Percentiles rank a stretch among this genome's conserved stretches.
Evolutionary conservation across 2,329 filamentous ascomycete species (phyloP).

Genomic region (Gaeumannomyces sp.): DNA sequence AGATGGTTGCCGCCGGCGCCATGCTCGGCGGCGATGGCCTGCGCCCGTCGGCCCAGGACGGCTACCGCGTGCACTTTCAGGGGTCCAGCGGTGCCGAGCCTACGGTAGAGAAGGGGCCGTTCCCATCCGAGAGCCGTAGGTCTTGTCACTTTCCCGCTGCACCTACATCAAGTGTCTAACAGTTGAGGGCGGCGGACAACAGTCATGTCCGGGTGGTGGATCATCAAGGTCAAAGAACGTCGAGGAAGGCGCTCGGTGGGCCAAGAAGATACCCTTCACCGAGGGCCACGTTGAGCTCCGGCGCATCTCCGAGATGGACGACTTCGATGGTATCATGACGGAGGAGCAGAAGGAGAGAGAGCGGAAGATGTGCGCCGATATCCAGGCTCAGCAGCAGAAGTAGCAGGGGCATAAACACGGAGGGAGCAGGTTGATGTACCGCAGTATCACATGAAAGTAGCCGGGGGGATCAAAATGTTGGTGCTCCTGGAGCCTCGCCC

Average conservation of each 20-base stretch:
- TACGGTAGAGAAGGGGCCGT: slow-evolving; percentile 22
- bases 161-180: neutral
- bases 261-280: slow-evolving; percentile 23
- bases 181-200: slow-evolving; percentile 16
- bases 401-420: no score
- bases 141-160: no score
- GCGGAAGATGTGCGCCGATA: neutral
- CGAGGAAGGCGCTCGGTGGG: slow-evolving; percentile 26
- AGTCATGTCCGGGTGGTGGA: slow-evolving; percentile 26
- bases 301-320: neutral
- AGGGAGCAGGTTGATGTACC: no score
- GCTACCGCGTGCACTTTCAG: slow-evolving; percentile 23
- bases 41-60: slow-evolving; percentile 18
- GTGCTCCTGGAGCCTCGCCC: slow-evolving; percentile 11
- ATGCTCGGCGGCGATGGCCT: slow-evolving; percentile 24
- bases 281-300: neutral
- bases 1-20: slow-evolving; percentile 9
- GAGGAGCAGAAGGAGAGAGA: neutral
- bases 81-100: slow-evolving; percentile 10
- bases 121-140: slow-evolving; percentile 11
- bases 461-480: neutral
- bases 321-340: neutral
- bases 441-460: no score
- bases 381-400: neutral
- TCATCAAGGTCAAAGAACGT: slow-evolving; percentile 23